Percentiles rank a stretch among this genome's conserved stretches.
These are phyloP conservation scores for Phytopythium helicoides DNA, from an alignment of 352 stramenopile genomes.

Conservation along the genomic window DNA sequence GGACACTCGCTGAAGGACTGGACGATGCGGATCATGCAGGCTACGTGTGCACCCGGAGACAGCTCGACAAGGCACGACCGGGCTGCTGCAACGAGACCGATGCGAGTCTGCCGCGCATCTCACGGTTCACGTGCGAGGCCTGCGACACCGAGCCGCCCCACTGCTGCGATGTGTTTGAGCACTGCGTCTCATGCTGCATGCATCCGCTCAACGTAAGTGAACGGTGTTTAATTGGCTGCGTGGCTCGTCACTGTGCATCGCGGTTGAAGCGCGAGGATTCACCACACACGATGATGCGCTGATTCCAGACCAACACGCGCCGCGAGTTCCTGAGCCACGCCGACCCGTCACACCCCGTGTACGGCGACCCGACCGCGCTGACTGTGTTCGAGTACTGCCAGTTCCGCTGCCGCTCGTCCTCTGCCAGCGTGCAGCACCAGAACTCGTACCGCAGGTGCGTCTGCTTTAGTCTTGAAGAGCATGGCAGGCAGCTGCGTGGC, in stretches of 20 bases:
- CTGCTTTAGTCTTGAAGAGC: too few relatives aligned
- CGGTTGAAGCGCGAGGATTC: too few relatives aligned
- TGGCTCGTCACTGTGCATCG: too few relatives aligned
- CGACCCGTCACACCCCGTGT: slow-evolving; percentile 59
- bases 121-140: slow-evolving; percentile 57
- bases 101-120: slow-evolving; percentile 42
- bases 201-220: slow-evolving; percentile 63
- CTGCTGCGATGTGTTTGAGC: slow-evolving; percentile 65
- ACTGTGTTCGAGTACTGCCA: slow-evolving; percentile 72
- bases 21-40: too few relatives aligned
- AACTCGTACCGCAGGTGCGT: slow-evolving; percentile 75
- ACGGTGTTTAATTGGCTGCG: too few relatives aligned
- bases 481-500: too few relatives aligned
- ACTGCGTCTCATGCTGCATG: slow-evolving; percentile 82
- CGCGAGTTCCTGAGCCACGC: slow-evolving; percentile 61
- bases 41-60: slow-evolving; percentile 47
- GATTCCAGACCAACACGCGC: slow-evolving; percentile 55
- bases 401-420: slow-evolving; percentile 73
- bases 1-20: not conserved
- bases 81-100: slow-evolving; percentile 68
- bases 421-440: slow-evolving; percentile 71
- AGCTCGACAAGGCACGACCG: slow-evolving; percentile 29
- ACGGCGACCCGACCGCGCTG: slow-evolving; percentile 44
- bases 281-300: too few relatives aligned
- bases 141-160: slow-evolving; percentile 69